Percentiles rank a stretch among this genome's conserved stretches.
Evolutionary conservation across 768 basidiomycete genomes (phyloP).

Genomic region (Boletus insuetus): DNA sequence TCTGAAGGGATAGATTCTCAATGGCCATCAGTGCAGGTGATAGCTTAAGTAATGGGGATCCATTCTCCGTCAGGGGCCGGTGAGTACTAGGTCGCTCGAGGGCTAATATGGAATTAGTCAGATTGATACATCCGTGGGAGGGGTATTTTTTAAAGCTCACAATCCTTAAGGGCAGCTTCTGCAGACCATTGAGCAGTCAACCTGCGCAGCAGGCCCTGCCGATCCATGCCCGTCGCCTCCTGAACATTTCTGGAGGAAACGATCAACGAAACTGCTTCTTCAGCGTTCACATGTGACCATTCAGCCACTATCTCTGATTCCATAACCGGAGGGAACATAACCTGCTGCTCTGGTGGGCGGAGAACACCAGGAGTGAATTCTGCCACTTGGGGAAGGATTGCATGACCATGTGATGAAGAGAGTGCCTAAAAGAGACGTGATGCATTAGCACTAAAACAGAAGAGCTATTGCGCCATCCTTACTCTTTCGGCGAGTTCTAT

Average conservation of each 20-base stretch:
- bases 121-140: slow-evolving; percentile 10
- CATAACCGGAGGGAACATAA: slow-evolving; percentile 38
- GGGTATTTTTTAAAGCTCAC: slow-evolving; percentile 44
- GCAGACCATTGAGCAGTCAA: slow-evolving; percentile 68
- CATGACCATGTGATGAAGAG: slow-evolving; percentile 37
- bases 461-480: slow-evolving; percentile 18
- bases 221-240: slow-evolving; percentile 62
- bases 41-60: slow-evolving; percentile 74
- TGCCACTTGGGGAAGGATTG: slow-evolving; percentile 36
- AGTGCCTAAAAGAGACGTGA: slow-evolving; percentile 40
- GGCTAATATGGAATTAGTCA: slow-evolving; percentile 36
- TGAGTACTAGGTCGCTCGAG: slow-evolving; percentile 51
- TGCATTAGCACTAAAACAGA: slow-evolving; percentile 16
- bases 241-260: slow-evolving; percentile 53
- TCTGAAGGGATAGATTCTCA: slow-evolving; percentile 86
- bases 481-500: slow-evolving; percentile 57
- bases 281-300: slow-evolving; percentile 46
- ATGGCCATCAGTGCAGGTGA: slow-evolving; percentile 88
- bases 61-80: slow-evolving; percentile 65
- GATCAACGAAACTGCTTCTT: slow-evolving; percentile 56
- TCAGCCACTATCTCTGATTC: slow-evolving; percentile 19
- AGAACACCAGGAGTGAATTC: slow-evolving; percentile 39
- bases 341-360: slow-evolving; percentile 43
- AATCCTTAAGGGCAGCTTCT: slow-evolving; percentile 68
- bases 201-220: slow-evolving; percentile 49